Evolutionary conservation across 768 basidiomycete species (phyloP).

Genomic region (Chalciporus chontae): DNA sequence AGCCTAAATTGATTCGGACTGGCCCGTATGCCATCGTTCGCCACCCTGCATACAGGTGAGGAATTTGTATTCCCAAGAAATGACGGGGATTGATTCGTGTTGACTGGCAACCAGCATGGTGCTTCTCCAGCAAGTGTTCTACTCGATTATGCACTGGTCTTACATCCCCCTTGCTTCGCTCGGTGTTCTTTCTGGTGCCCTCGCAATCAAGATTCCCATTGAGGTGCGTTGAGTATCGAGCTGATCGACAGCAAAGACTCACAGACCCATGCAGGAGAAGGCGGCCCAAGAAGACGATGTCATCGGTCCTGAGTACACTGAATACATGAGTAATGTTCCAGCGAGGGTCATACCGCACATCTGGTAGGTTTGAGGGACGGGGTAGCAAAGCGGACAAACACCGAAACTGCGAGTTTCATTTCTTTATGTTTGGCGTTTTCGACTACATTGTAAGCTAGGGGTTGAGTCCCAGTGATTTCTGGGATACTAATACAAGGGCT

Average conservation of each 20-base stretch:
- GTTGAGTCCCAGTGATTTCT: conserved; percentile 18
- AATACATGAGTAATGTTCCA: conserved; percentile 29
- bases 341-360: conserved; percentile 30
- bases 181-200: conserved; percentile 19
- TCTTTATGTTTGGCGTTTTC: background rate
- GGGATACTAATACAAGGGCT: conserved; percentile 36
- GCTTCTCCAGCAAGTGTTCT: conserved; percentile 23
- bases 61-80: background rate
- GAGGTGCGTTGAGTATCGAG: conserved; percentile 23
- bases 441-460: conserved; percentile 11
- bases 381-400: background rate
- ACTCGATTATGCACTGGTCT: conserved; percentile 32
- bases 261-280: conserved; percentile 23
- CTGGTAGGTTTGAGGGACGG: conserved; percentile 19
- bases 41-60: conserved; percentile 35
- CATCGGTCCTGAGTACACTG: conserved; percentile 24
- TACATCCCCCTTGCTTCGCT: conserved; percentile 32
- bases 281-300: conserved; percentile 24
- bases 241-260: background rate
- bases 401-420: too few relatives aligned
- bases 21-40: conserved; percentile 37
- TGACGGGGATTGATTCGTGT: background rate
- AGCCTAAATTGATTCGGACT: conserved; percentile 24
- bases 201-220: conserved; percentile 33
- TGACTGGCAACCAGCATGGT: conserved; percentile 11